phyloP scores from a whole-genome alignment of 1,139 yeast genomes.

The Williopsis jadinii region DNA sequence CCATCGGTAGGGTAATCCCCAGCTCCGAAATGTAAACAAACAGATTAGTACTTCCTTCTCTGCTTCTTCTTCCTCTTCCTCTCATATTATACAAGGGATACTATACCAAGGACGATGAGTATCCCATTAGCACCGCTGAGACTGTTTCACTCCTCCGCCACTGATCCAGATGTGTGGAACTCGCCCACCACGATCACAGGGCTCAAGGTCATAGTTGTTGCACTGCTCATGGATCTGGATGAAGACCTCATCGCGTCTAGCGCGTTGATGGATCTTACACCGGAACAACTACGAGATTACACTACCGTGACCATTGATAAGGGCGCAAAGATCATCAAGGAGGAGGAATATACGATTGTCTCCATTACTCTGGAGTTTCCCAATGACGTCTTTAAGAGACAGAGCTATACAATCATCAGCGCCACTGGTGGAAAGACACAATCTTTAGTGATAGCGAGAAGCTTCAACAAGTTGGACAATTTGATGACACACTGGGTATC shows the following conservation, averaged over 20 bases:
- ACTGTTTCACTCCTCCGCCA: constrained; percentile 8
- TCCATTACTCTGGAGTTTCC: constrained; percentile 12
- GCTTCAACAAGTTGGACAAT: constrained; percentile 12
- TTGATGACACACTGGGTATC: constrained; percentile 22
- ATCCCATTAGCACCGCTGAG: constrained; percentile 2
- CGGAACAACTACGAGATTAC: constrained; percentile 11
- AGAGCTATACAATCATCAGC: constrained; percentile 12
- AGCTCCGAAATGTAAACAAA: no score
- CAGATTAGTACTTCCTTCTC: no score
- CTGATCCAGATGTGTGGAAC: constrained; percentile 4
- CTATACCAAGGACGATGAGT: neutral
- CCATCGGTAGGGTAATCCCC: no score
- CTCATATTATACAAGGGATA: no score
- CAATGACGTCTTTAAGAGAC: constrained; percentile 13
- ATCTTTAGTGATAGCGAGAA: constrained; percentile 9
- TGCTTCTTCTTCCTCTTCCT: no score
- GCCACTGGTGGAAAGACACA: neutral
- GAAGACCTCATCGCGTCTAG: constrained; percentile 17
- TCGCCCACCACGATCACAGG: constrained; percentile 6
- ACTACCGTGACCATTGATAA: constrained; percentile 9
- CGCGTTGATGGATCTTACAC: constrained; percentile 9
- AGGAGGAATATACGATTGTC: constrained; percentile 4
- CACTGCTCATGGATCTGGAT: constrained; percentile 16
- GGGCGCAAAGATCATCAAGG: constrained; percentile 1
- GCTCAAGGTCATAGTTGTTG: constrained; percentile 15